These are phyloP conservation scores for Xylaria sp. DNA, from an alignment of 2,329 filamentous ascomycete species.

Conservation along the genomic window DNA sequence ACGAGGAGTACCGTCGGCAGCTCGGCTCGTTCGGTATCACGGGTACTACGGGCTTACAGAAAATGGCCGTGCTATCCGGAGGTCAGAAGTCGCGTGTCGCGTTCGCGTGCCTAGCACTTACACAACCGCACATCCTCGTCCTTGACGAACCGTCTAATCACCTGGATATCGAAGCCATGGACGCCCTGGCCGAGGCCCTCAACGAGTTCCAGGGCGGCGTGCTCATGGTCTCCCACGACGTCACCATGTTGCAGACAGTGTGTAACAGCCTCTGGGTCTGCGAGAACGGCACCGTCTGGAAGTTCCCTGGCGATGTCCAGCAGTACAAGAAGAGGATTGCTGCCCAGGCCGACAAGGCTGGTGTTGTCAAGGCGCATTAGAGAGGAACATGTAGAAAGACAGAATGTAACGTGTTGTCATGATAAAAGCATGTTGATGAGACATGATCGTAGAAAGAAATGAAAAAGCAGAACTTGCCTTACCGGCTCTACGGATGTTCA, in stretches of 20 bases:
- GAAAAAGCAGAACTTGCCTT: neutral
- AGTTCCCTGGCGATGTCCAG: slow-evolving; percentile 94
- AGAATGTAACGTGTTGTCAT: slow-evolving; percentile 1
- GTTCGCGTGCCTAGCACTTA: slow-evolving; percentile 93
- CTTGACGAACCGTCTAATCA: slow-evolving; percentile 99
- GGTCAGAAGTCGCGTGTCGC: slow-evolving; percentile 98
- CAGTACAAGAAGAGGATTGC: slow-evolving; percentile 97
- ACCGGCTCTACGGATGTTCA: neutral
- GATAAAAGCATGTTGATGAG: slow-evolving; percentile 9
- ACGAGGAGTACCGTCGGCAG: slow-evolving; percentile 96
- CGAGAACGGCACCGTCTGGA: slow-evolving; percentile 91
- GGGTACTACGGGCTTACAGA: slow-evolving; percentile 94
- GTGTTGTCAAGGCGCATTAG: slow-evolving; percentile 78
- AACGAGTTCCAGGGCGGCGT: slow-evolving; percentile 92
- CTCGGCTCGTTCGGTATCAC: slow-evolving; percentile 91
- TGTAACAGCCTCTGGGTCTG: slow-evolving; percentile 97
- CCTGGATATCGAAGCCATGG: slow-evolving; percentile 99
- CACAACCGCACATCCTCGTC: slow-evolving; percentile 95
- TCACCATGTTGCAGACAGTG: slow-evolving; percentile 97
- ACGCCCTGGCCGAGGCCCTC: slow-evolving; percentile 86
- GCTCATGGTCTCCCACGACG: slow-evolving; percentile 98
- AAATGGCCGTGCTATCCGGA: slow-evolving; percentile 93
- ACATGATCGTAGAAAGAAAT: slow-evolving; percentile 5
- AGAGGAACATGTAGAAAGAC: neutral
- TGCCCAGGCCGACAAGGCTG: slow-evolving; percentile 86